phyloP scores from a whole-genome alignment of 352 stramenopile species.

The Pythium phragmiticola region DNA sequence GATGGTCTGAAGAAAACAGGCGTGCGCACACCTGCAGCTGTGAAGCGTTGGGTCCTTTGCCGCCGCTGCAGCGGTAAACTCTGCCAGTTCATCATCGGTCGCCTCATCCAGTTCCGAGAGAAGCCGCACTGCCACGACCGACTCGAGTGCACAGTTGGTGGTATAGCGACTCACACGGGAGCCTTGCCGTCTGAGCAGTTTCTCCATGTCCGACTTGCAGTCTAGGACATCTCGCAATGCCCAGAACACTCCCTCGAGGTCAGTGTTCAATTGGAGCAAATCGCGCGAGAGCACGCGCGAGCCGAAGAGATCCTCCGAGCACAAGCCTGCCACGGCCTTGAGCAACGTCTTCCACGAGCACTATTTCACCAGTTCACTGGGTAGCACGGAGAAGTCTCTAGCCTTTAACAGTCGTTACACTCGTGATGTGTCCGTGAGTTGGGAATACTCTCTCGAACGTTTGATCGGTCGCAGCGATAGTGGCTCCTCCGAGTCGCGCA shows the following conservation, averaged over 20 bases:
- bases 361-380: neutral
- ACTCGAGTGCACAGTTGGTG: neutral
- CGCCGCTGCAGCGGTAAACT: too few relatives aligned
- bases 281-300: conserved; percentile 10
- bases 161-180: neutral
- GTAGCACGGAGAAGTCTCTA: neutral
- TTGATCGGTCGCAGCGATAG: neutral
- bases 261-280: neutral
- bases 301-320: conserved; percentile 4
- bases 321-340: neutral
- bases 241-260: neutral
- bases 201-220: neutral
- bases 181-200: neutral
- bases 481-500: neutral
- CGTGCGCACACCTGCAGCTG: too few relatives aligned
- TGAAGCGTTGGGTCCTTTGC: too few relatives aligned
- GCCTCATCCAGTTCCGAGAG: neutral
- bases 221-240: neutral
- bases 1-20: too few relatives aligned
- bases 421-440: neutral
- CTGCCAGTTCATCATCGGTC: too few relatives aligned
- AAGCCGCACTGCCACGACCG: neutral
- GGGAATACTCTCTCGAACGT: neutral
- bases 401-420: conserved; percentile 19
- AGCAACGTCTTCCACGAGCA: conserved; percentile 3